Evolutionary conservation across 768 basidiomycete species (phyloP).

Genomic region (Myochromella boudieri): DNA sequence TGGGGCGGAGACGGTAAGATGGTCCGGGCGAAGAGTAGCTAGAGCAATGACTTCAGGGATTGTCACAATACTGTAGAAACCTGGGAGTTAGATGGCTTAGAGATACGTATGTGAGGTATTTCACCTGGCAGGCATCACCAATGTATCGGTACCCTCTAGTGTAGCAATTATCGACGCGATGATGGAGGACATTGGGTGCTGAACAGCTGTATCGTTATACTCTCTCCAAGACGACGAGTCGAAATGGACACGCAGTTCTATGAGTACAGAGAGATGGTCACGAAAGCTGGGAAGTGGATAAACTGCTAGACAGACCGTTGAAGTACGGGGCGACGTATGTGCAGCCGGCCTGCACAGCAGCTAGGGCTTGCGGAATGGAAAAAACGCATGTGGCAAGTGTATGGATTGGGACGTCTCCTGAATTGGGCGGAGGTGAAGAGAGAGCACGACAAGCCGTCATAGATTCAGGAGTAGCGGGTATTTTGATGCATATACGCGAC

Average conservation of each 20-base stretch:
- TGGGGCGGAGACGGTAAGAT: slow-evolving; percentile 40
- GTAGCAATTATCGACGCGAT: slow-evolving; percentile 37
- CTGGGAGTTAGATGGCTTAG: neutral
- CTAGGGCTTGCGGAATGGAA: slow-evolving; percentile 53
- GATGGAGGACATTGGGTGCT: slow-evolving; percentile 42
- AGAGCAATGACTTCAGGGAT: slow-evolving; percentile 42
- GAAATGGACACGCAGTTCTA: slow-evolving; percentile 50
- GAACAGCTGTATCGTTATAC: slow-evolving; percentile 33
- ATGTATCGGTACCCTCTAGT: slow-evolving; percentile 39
- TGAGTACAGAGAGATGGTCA: neutral
- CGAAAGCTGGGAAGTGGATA: neutral
- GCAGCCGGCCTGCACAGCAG: slow-evolving; percentile 53
- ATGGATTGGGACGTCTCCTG: slow-evolving; percentile 28
- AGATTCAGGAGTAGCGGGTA: slow-evolving; percentile 54
- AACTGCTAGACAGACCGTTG: slow-evolving; percentile 37
- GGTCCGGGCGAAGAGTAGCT: slow-evolving; percentile 37
- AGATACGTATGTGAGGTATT: neutral
- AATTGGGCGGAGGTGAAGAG: slow-evolving; percentile 30
- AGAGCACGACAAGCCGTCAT: slow-evolving; percentile 49
- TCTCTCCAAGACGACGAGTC: slow-evolving; percentile 37
- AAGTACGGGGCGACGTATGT: slow-evolving; percentile 56
- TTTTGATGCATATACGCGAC: slow-evolving; percentile 57
- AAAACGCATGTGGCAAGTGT: slow-evolving; percentile 58
- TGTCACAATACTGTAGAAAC: slow-evolving; percentile 34
- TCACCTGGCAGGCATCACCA: slow-evolving; percentile 52